Percentiles rank a stretch among this genome's conserved stretches.
Conservation (phyloP, 306 rosid species). For the Cucurbita pepo region DNA sequence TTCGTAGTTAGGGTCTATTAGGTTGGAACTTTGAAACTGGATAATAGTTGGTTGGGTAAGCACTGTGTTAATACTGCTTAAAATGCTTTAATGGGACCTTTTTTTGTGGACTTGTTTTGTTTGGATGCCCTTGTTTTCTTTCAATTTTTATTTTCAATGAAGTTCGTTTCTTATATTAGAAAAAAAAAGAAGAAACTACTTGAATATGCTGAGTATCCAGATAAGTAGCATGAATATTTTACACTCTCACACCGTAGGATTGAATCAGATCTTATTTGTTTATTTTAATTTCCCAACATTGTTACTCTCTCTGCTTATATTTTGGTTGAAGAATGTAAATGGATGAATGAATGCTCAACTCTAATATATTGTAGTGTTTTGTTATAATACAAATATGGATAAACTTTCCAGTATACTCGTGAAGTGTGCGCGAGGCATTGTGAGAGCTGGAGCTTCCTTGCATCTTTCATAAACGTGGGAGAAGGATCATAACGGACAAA, state of each 20-base stretch:
- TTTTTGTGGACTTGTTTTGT: too few species aligned
- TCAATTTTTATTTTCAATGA: too few species aligned
- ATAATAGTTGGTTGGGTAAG: background rate
- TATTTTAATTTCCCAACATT: background rate
- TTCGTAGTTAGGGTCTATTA: background rate
- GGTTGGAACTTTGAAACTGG: background rate
- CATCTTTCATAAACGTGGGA: constrained; percentile 70
- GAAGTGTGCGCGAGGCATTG: constrained; percentile 90
- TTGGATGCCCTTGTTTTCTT: too few species aligned
- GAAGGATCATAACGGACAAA: constrained; percentile 48
- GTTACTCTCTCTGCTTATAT: background rate
- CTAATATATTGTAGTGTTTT: background rate
- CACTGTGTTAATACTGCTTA: background rate
- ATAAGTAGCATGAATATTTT: background rate
- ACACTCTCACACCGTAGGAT: background rate
- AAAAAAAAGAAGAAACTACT: background rate
- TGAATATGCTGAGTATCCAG: background rate
- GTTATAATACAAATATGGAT: background rate
- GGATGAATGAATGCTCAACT: background rate
- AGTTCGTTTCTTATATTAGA: too few species aligned
- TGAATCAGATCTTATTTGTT: background rate
- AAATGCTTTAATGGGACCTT: background rate
- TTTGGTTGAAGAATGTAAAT: background rate
- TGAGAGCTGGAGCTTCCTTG: constrained; percentile 92
- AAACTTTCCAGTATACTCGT: constrained; percentile 33